Evolutionary conservation across 2,329 filamentous ascomycete species (phyloP), one percentile per base, ranked within the genome.

Genomic region (Alternaria conjuncta): DNA sequence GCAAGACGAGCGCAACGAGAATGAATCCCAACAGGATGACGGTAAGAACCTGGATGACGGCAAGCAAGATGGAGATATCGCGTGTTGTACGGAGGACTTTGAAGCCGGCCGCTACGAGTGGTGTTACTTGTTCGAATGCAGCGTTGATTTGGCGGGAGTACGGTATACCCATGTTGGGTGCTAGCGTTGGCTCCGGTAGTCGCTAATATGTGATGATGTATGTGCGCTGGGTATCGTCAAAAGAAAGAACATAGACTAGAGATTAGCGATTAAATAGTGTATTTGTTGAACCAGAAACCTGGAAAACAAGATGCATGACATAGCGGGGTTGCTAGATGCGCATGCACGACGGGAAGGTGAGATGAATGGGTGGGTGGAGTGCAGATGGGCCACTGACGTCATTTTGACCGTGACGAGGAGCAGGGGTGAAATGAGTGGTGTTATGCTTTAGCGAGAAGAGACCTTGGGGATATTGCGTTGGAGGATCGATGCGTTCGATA

Each of bases 61-160:
- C 82, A 7, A 86, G 78, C 2, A 85, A 61, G 51, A 85, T 80
- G 2, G 82, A 81, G 53, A 86, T 85, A 67, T 86, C 83, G 61
- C 82, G 83, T 9, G 81, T 85, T 1, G 84, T 86, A 60, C 81
- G 78, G 2, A 86, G 77, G 25, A 86, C 82, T 66, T 84, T 76
- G 75, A 82, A 86, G 23, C 82, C 84, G 0, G 80, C 81, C 1
- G 81, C 82, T 4, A 86, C 84, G 5, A 86, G 82, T 0, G 85
- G 84, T 0, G 84, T 85, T 26, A 86, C 84, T 75, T 86, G 83
- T 63, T 84, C 82, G 72, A 86, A 85, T 41, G 84, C 84, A 3
- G 82, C 76, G 69, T 85, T 82, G 67, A 86, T 86, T 65, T 86
- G 80, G 68, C 81, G 82, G 13, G 82, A 85, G 75, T 85, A 86